Evolutionary conservation across 768 basidiomycete species (phyloP), one percentile per base, ranked within the genome.

Genomic region (Crucibulum laeve): DNA sequence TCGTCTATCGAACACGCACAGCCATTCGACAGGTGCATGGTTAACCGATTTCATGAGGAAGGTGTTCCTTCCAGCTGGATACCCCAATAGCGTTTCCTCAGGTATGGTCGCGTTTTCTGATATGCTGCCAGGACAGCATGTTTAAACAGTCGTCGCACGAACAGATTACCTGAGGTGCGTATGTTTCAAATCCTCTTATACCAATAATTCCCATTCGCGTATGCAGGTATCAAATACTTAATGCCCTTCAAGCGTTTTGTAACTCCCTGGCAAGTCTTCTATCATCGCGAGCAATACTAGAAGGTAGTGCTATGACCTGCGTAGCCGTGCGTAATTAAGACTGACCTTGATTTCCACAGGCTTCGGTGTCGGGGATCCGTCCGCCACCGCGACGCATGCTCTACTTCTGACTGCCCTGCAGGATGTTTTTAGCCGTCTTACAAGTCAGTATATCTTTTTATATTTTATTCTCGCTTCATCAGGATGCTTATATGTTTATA

Each of bases 191-290:
- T 37, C 35, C n/a, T 21, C 19, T 18, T 42, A 25, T 40, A 48
- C 36, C 34, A 44, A 54, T 46, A 23, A 43, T 25, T 13, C 10
- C n/a, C 7, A 26, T 34, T 8, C 8, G 8, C 15, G n/a, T 37
- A 11, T 5, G 5, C 52, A 85, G 82, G 46, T 86, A 83, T 51
- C 83, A 86, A 55, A 62, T 80, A 11, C 70, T 77, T 50, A 85
- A 86, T 49, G 79, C 79, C 0, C 43, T 82, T 3, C 84, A 86
- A 58, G 80, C 82, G 2, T 85, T 84, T 49, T 85, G 81, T 53
- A 85, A 77, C 53, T 82, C 84, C 0, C 60, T 86, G 2, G 76
- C 82, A 0, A 70, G 79, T 0, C 62, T 86, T 21, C 53, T 86
- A 15, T 79, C 84, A 1, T 84, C 83, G 5, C 68, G 84, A 49